Percentiles rank a stretch among this genome's conserved stretches.
Conservation (phyloP, 2,329 filamentous ascomycete species). For the Claviceps capensis region DNA sequence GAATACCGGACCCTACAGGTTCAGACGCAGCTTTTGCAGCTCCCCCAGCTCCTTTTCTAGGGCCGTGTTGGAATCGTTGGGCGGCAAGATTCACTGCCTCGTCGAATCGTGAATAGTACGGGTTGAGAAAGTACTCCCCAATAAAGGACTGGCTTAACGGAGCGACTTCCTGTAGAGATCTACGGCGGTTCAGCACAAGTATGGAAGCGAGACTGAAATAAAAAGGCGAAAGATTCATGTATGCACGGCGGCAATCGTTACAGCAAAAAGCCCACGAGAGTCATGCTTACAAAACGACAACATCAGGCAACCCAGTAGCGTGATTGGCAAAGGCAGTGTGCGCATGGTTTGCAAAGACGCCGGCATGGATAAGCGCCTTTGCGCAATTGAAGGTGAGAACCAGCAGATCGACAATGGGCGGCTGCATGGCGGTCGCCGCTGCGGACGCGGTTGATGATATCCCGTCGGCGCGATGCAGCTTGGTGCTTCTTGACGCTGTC, state of each 20-base stretch:
- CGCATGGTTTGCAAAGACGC: conserved; percentile 58
- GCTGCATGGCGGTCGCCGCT: conserved; percentile 15
- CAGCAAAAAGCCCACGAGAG: not conserved
- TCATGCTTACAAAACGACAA: conserved; percentile 39
- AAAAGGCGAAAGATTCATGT: not conserved
- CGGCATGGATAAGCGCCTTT: conserved; percentile 53
- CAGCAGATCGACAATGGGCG: conserved; percentile 51
- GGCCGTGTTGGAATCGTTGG: conserved; percentile 19
- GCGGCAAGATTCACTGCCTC: conserved; percentile 60
- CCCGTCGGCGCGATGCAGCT: conserved; percentile 1
- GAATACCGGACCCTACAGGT: conserved; percentile 6
- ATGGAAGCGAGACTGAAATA: not conserved
- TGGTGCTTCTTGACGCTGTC: not conserved
- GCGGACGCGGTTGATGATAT: not conserved
- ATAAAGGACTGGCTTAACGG: conserved; percentile 77
- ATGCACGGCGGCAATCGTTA: too few relatives aligned
- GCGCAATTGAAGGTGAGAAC: conserved; percentile 86
- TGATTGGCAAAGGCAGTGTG: conserved; percentile 42
- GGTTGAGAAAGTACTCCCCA: conserved; percentile 62
- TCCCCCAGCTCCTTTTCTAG: not conserved
- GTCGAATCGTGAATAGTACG: conserved; percentile 61
- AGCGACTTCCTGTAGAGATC: conserved; percentile 80
- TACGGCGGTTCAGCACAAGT: conserved; percentile 14
- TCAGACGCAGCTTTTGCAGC: not conserved
- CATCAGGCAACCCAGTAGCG: conserved; percentile 32